phyloP scores from a whole-genome alignment of 345 rosid species.

The Arabis alpina region DNA sequence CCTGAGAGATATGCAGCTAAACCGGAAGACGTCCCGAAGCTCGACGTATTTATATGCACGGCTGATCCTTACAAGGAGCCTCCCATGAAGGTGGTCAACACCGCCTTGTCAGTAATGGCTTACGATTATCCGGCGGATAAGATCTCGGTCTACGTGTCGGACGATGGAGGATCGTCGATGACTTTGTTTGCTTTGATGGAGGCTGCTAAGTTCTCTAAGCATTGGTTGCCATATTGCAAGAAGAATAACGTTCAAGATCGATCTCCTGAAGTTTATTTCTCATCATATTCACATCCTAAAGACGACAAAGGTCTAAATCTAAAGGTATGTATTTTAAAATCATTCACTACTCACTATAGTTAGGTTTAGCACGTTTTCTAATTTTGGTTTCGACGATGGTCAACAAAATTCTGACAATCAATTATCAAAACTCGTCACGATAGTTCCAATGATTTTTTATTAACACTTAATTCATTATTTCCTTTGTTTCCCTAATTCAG shows the following conservation, averaged over 20 bases:
- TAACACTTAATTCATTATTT: too few species aligned
- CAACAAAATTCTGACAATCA: neutral
- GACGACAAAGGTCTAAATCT: slow-evolving; percentile 43
- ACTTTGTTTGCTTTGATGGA: slow-evolving; percentile 81
- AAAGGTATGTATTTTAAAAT: slow-evolving; percentile 49
- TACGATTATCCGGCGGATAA: slow-evolving; percentile 76
- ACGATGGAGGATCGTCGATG: slow-evolving; percentile 78
- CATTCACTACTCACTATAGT: neutral
- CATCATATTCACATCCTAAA: slow-evolving; percentile 35
- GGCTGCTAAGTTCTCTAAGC: slow-evolving; percentile 66
- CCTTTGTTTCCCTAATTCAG: neutral
- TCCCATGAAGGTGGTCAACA: slow-evolving; percentile 68
- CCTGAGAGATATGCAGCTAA: slow-evolving; percentile 49
- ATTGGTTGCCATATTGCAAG: slow-evolving; percentile 78
- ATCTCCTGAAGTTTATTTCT: slow-evolving; percentile 62
- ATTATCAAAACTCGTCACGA: neutral
- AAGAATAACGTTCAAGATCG: slow-evolving; percentile 51
- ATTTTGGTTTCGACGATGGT: neutral
- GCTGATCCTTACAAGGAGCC: slow-evolving; percentile 94
- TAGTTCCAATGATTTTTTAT: neutral
- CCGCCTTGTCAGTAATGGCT: slow-evolving; percentile 77
- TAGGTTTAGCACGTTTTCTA: neutral
- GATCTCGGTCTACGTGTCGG: slow-evolving; percentile 73
- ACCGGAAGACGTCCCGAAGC: slow-evolving; percentile 53
- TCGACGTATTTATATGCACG: slow-evolving; percentile 85